Conservation (phyloP, 2,329 filamentous ascomycete genomes). For the Aspergillus udagawae region DNA sequence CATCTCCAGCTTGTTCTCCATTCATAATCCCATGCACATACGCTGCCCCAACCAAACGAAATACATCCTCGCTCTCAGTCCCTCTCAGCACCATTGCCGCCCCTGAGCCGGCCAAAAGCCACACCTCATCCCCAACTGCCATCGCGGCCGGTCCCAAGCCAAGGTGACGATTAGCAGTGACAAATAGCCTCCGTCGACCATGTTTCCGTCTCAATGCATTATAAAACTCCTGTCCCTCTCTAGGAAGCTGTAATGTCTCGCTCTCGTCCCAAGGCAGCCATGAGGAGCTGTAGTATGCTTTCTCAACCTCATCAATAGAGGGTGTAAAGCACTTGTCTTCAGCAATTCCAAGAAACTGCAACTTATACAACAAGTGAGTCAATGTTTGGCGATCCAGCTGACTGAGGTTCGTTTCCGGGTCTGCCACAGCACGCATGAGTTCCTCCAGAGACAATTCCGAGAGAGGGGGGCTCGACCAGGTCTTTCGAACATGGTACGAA, state of each 20-base stretch:
- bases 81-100: background rate
- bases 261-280: slow-evolving; percentile 4
- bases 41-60: background rate
- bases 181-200: slow-evolving; percentile 3
- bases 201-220: background rate
- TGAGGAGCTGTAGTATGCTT: background rate
- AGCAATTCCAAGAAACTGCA: background rate
- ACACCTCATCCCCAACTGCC: slow-evolving; percentile 1
- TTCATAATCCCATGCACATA: slow-evolving; percentile 3
- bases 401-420: slow-evolving; percentile 3
- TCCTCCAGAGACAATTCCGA: background rate
- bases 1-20: background rate
- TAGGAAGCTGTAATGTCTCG: background rate
- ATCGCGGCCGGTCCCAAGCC: slow-evolving; percentile 1
- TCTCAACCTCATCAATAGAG: background rate
- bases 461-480: background rate
- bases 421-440: background rate
- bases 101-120: slow-evolving; percentile 1
- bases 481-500: background rate
- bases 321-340: slow-evolving; percentile 1
- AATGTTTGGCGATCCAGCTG: background rate
- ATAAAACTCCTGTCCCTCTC: background rate
- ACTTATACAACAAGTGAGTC: slow-evolving; percentile 1
- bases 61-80: background rate
- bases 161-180: background rate